Evolutionary conservation across 805 yeast genomes (phyloP).

Genomic region (Candida endomychidarum): DNA sequence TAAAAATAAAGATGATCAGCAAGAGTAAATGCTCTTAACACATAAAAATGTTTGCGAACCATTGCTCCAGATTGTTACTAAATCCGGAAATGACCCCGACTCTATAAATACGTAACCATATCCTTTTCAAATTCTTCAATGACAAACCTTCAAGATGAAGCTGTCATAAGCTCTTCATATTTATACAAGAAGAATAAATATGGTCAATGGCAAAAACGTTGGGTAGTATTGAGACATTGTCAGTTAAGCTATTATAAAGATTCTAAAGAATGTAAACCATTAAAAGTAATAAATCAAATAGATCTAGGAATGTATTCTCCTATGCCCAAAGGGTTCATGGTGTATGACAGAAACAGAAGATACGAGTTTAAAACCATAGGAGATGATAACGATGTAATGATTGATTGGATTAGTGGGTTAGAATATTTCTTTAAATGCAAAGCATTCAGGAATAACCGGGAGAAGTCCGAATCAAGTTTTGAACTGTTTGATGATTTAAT

Average conservation of each 20-base stretch:
- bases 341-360: constrained; percentile 24
- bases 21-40: constrained; percentile 1
- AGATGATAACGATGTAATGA: neutral
- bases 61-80: constrained; percentile 2
- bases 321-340: constrained; percentile 14
- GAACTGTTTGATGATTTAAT: constrained; percentile 4
- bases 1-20: neutral
- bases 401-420: constrained; percentile 19
- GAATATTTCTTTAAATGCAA: constrained; percentile 8
- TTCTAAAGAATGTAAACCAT: constrained; percentile 36
- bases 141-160: neutral
- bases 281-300: constrained; percentile 27
- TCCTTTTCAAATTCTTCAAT: neutral
- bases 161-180: neutral
- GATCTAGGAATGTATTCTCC: constrained; percentile 19
- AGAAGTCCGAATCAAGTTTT: neutral
- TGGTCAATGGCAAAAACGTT: constrained; percentile 33
- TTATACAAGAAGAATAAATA: neutral
- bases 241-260: constrained; percentile 43
- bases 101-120: neutral
- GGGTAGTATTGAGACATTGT: constrained; percentile 40
- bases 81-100: neutral
- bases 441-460: neutral
- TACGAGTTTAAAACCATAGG: constrained; percentile 1
- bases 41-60: neutral